These are phyloP conservation scores for Heracleum sosnowskyi DNA, from an alignment of 129 eudicot species.

Conservation along the genomic window DNA sequence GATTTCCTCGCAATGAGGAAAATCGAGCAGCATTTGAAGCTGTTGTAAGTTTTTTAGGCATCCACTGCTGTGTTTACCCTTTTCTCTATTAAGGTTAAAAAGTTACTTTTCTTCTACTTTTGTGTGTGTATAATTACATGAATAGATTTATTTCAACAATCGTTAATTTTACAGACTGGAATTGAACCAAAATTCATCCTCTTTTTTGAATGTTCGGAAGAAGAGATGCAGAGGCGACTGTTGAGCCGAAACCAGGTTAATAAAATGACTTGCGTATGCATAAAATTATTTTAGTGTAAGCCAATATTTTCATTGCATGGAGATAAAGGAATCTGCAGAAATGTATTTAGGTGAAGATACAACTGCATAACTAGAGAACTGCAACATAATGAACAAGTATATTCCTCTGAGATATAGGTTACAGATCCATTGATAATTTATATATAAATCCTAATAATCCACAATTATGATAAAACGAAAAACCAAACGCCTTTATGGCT, in stretches of 20 bases:
- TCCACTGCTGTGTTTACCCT: neutral
- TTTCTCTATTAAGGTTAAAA: neutral
- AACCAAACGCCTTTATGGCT: too few relatives aligned
- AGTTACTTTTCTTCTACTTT: neutral
- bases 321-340: neutral
- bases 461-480: neutral
- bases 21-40: conserved; percentile 88
- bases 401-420: neutral
- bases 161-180: conserved; percentile 57
- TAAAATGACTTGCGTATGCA: neutral
- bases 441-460: neutral
- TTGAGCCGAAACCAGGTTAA: conserved; percentile 84
- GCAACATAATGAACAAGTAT: neutral
- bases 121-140: neutral
- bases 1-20: conserved; percentile 98
- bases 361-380: neutral
- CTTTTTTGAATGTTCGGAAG: conserved; percentile 85
- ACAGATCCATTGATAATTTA: neutral
- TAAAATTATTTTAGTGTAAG: neutral
- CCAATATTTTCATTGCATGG: neutral
- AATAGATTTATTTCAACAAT: neutral
- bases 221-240: conserved; percentile 95
- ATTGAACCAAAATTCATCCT: conserved; percentile 82
- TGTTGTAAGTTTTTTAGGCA: conserved; percentile 44
- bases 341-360: neutral